Percentiles rank a stretch among this genome's conserved stretches.
phyloP scores from a whole-genome alignment of 257 asterid species.

The Solanum medicagineum region DNA sequence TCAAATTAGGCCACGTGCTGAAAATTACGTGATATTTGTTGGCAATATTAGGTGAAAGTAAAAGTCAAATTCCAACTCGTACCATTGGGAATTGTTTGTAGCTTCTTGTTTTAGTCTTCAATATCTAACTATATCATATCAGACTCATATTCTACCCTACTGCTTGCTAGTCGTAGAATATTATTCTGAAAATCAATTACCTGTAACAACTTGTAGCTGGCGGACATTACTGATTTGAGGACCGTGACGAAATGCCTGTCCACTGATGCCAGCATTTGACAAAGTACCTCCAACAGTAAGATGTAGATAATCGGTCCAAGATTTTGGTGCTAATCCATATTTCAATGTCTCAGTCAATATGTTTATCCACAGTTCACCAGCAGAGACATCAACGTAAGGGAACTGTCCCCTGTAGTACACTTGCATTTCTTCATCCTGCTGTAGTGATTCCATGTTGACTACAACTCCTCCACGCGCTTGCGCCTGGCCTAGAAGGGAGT shows the following conservation, averaged over 20 bases:
- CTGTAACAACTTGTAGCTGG: constrained; percentile 91
- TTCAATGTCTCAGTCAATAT: constrained; percentile 56
- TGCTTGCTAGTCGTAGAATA: not conserved
- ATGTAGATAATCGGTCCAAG: constrained; percentile 93
- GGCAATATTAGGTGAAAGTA: not conserved
- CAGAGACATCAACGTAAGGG: constrained; percentile 59
- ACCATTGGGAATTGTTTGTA: not conserved
- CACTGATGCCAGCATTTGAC: constrained; percentile 90
- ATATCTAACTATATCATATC: not conserved
- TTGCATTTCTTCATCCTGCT: constrained; percentile 32
- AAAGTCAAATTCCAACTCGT: not conserved
- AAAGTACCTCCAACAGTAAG: constrained; percentile 86
- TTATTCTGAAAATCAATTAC: constrained; percentile 13
- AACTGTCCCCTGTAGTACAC: constrained; percentile 24
- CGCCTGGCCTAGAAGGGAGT: constrained; percentile 69
- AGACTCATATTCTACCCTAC: not conserved
- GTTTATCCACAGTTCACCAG: constrained; percentile 86
- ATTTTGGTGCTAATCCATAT: constrained; percentile 65
- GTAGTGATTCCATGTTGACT: constrained; percentile 54
- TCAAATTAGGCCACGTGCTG: not conserved
- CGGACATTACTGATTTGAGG: constrained; percentile 87
- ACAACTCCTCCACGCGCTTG: constrained; percentile 70
- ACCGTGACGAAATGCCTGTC: constrained; percentile 89
- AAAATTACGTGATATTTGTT: not conserved
- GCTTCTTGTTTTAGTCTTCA: not conserved